Evolutionary conservation across 768 basidiomycete species (phyloP).

Genomic region (Podaxis rugospora): DNA sequence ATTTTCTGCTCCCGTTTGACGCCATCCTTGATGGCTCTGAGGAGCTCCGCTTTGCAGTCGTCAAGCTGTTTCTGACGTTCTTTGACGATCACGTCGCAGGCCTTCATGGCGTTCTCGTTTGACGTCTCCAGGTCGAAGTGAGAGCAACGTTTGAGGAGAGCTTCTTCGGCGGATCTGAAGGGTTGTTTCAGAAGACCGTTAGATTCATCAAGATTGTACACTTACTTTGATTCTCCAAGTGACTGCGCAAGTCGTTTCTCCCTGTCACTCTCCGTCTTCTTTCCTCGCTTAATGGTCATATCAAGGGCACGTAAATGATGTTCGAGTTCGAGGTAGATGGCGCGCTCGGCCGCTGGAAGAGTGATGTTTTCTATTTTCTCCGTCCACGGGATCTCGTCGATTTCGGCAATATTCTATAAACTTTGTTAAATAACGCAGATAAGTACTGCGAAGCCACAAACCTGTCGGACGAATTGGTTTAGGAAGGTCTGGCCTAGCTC

Average conservation of each 20-base stretch:
- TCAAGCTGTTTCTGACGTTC: conserved; percentile 78
- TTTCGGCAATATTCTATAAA: conserved; percentile 86
- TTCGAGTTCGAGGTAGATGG: conserved; percentile 92
- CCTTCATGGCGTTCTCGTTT: conserved; percentile 78
- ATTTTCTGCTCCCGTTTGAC: conserved; percentile 67
- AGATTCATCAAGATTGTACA: conserved; percentile 13
- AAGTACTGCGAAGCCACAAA: conserved; percentile 19
- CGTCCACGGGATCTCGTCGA: conserved; percentile 87
- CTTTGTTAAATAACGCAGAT: conserved; percentile 10
- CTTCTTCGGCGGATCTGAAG: conserved; percentile 81
- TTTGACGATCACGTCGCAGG: conserved; percentile 87
- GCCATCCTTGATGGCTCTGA: conserved; percentile 59
- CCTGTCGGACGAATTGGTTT: conserved; percentile 82
- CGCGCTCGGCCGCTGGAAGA: conserved; percentile 89
- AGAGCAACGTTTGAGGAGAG: conserved; percentile 90
- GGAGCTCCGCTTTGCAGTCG: conserved; percentile 72
- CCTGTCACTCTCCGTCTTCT: conserved; percentile 76
- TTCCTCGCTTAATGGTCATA: conserved; percentile 67
- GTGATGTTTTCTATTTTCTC: conserved; percentile 58
- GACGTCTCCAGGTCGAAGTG: conserved; percentile 84
- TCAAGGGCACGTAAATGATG: conserved; percentile 90
- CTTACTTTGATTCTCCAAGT: conserved; percentile 85
- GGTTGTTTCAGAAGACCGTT: background rate
- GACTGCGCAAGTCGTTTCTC: conserved; percentile 85
- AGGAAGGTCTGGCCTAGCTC: conserved; percentile 78